These are phyloP conservation scores for Penicillium coprophilum DNA, from an alignment of 495 filamentous ascomycete species.

Conservation along the genomic window DNA sequence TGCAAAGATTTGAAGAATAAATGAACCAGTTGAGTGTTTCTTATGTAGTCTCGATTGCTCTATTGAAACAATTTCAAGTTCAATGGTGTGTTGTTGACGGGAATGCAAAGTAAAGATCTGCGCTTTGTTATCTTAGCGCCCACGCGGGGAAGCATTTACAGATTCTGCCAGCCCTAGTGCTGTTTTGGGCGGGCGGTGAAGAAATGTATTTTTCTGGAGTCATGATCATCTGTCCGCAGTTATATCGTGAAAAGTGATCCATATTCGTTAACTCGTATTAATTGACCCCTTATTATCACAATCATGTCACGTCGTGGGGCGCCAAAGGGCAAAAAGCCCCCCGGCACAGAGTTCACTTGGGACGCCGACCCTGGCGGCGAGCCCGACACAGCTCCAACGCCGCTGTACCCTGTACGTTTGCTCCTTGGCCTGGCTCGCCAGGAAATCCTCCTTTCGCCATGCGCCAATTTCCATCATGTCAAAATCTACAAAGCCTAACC, in stretches of 20 bases:
- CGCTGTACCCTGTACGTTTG: constrained; percentile 43
- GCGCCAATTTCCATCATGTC: background rate
- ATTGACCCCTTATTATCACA: background rate
- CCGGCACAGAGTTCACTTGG: constrained; percentile 46
- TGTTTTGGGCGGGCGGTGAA: constrained; percentile 9
- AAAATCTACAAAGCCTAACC: background rate
- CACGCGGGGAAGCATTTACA: constrained; percentile 5
- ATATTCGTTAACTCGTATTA: background rate
- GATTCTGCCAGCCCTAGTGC: constrained; percentile 9
- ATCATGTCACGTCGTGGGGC: constrained; percentile 44
- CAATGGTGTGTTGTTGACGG: background rate
- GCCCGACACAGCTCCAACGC: constrained; percentile 44
- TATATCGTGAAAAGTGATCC: background rate
- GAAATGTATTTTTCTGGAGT: constrained; percentile 13
- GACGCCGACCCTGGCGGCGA: constrained; percentile 41
- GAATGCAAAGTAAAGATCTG: constrained; percentile 6
- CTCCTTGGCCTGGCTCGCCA: constrained; percentile 6
- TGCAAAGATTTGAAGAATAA: background rate
- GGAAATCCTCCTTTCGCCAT: background rate
- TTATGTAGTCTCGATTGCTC: background rate
- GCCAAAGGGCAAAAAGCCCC: constrained; percentile 39
- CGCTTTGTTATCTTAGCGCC: constrained; percentile 11
- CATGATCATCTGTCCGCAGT: background rate
- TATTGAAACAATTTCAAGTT: background rate
- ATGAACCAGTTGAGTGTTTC: background rate